These are phyloP conservation scores for Neurospora tetraspora DNA, from an alignment of 495 filamentous ascomycete genomes.

Conservation along the genomic window DNA sequence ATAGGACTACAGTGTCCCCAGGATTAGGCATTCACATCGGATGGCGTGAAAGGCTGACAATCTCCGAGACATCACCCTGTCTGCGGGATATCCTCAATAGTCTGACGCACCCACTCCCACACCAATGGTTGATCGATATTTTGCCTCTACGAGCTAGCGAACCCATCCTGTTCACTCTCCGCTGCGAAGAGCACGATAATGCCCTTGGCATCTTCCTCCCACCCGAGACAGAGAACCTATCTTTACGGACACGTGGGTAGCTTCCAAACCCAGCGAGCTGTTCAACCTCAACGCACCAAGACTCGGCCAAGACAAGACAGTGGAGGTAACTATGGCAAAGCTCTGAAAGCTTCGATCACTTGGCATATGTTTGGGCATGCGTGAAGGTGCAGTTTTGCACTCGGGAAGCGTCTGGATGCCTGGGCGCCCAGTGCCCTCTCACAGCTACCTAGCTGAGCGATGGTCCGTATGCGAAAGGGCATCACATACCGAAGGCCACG, in stretches of 20 bases:
- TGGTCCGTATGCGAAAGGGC: neutral
- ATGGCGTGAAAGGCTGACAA: neutral
- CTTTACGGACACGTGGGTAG: neutral
- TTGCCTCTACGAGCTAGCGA: neutral
- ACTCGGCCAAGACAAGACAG: neutral
- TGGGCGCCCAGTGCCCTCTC: neutral
- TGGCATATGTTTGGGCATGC: neutral
- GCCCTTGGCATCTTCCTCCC: neutral
- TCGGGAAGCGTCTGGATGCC: neutral
- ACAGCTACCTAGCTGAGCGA: neutral
- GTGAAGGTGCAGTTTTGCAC: neutral
- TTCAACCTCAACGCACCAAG: neutral
- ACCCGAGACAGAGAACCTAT: neutral
- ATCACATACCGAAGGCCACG: neutral
- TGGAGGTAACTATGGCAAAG: neutral
- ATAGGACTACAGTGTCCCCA: neutral
- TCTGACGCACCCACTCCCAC: neutral
- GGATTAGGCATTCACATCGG: neutral
- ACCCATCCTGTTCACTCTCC: neutral
- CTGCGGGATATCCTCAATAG: neutral
- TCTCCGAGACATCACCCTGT: neutral
- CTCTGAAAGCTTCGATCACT: neutral
- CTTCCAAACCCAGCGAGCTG: neutral
- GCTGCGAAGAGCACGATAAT: neutral
- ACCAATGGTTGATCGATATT: neutral